Evolutionary conservation across 2,329 filamentous ascomycete genomes (phyloP), one percentile per base, ranked within the genome.

Genomic region (Lasiodiplodia hormozganensis): DNA sequence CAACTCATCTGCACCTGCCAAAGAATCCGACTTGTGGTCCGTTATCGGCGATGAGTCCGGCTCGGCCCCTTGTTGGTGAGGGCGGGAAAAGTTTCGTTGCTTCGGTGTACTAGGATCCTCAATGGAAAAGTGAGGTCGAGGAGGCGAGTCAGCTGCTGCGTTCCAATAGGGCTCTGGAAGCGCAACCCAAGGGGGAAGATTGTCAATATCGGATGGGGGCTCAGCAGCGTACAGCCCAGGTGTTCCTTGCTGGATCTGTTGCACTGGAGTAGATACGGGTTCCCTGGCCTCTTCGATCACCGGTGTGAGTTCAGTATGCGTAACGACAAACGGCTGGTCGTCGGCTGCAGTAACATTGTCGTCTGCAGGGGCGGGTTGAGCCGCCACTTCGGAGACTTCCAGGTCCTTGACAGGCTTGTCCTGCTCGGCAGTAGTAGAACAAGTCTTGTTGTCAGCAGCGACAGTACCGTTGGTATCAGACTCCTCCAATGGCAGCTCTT

Each of bases 161-260:
- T 64, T 31, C 60, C 60, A 64, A n/a, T 64, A 64, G 4, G 60
- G 60, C 14, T 64, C 60, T 34, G 60, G 60, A 38, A 64, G 60
- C n/a, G 28, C 21, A 21, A 28, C 60, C 60, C 60, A 64, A 12
- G 60, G n/a, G 14, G 60, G 60, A 12, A 64, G 31, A n/a, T 23
- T 52, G 28, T 52, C 60, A 18, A 28, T 51, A 6, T n/a, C 5
- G 10, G 60, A 25, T n/a, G 16, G 43, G 7, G 23, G 2, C 3
- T 51, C 47, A 34, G 60, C 12, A 36, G 31, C 18, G 12, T 16
- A 14, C 2, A 38, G 18, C 18, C 36, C 60, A 23, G 60, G 43
- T 8, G 43, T 38, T 25, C 25, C 18, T n/a, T 47, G 43, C 43
- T 10, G n/a, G 7, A 21, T 47, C 43, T 18, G 18, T 47, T 47